phyloP scores from a whole-genome alignment of 139 green algal species.

The Chlamydomonas sphaeroides region DNA sequence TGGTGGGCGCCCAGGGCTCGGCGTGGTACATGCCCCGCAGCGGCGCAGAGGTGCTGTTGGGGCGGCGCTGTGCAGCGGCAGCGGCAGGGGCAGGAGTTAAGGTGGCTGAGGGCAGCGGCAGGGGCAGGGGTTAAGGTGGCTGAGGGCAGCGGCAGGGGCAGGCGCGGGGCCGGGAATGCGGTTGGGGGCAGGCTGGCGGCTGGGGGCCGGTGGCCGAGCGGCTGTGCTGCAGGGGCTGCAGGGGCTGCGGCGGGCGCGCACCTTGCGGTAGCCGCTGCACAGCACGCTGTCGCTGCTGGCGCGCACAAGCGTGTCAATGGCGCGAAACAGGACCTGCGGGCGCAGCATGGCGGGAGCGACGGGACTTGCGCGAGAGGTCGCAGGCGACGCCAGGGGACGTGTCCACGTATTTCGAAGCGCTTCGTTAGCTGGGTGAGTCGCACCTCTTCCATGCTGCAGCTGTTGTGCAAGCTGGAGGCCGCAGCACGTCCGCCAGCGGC shows the following conservation, averaged over 20 bases:
- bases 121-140: background rate
- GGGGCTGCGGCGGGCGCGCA: too few relatives aligned
- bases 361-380: background rate
- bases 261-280: conserved; percentile 63
- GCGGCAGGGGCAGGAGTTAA: too few relatives aligned
- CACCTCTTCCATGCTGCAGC: conserved; percentile 30
- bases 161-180: too few relatives aligned
- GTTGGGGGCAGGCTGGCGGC: too few relatives aligned
- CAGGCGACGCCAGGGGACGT: too few relatives aligned
- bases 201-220: too few relatives aligned
- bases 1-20: conserved; percentile 58
- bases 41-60: background rate
- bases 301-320: conserved; percentile 66
- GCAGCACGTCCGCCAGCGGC: too few relatives aligned
- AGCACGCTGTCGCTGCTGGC: conserved; percentile 63
- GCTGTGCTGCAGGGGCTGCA: too few relatives aligned
- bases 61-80: background rate
- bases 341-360: background rate
- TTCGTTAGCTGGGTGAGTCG: background rate
- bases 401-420: too few relatives aligned
- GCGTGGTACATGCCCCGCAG: conserved; percentile 51
- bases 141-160: too few relatives aligned
- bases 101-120: too few relatives aligned
- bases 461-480: background rate
- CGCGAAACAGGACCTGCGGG: conserved; percentile 64